Percentiles rank a stretch among this genome's conserved stretches.
phyloP scores from a whole-genome alignment of 305 asterid species.

The Vinca major region DNA sequence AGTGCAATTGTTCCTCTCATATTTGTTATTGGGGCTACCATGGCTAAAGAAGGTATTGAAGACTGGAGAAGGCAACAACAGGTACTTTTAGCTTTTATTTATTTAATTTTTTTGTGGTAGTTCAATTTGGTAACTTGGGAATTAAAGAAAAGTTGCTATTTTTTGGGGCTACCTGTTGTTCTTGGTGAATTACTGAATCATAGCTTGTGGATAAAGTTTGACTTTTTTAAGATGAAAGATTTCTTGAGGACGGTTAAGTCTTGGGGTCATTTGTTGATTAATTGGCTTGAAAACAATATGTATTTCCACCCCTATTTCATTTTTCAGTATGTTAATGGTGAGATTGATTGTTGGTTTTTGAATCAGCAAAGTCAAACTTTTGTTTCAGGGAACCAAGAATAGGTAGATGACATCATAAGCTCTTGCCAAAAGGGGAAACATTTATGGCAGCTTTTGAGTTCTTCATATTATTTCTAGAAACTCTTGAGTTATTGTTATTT shows the following conservation, averaged over 20 bases:
- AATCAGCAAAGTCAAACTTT: too few species aligned
- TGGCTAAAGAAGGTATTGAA: conserved; percentile 76
- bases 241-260: neutral
- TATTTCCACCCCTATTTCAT: neutral
- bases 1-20: conserved; percentile 67
- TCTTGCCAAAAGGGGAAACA: too few species aligned
- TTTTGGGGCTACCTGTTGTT: neutral
- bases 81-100: conserved; percentile 30
- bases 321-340: neutral
- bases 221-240: neutral
- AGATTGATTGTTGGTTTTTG: conserved; percentile 7
- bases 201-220: neutral
- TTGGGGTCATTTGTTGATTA: neutral
- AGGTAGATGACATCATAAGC: too few species aligned
- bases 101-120: neutral
- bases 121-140: neutral
- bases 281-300: neutral
- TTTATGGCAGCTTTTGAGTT: too few species aligned
- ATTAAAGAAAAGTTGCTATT: too few species aligned
- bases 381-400: too few species aligned
- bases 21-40: conserved; percentile 63
- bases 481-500: too few species aligned
- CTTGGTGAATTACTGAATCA: neutral
- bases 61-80: conserved; percentile 64
- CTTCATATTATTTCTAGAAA: too few species aligned